Evolutionary conservation across 2,329 filamentous ascomycete species (phyloP).

Genomic region (Colletotrichum cuscutae): DNA sequence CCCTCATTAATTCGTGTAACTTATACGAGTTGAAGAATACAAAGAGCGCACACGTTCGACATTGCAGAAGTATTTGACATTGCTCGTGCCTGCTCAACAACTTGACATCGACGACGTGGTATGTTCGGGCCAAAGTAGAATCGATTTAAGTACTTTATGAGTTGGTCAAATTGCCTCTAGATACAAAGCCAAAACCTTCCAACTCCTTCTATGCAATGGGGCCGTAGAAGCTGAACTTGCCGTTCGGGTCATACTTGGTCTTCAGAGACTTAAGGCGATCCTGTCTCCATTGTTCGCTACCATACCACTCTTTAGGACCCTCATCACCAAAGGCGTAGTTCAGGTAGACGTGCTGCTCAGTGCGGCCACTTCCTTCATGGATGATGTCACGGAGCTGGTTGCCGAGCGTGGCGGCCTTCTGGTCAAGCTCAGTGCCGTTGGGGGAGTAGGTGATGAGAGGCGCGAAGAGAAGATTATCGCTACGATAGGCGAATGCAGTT

Average conservation of each 20-base stretch:
- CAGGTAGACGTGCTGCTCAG: slow-evolving; percentile 53
- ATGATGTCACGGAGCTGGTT: slow-evolving; percentile 51
- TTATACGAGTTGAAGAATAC: too few relatives aligned
- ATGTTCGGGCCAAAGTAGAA: neutral
- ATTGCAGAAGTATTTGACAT: too few relatives aligned
- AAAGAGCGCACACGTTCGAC: too few relatives aligned
- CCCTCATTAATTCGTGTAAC: too few relatives aligned
- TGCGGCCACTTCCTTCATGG: slow-evolving; percentile 44
- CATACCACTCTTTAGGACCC: slow-evolving; percentile 54
- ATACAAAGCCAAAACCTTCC: neutral
- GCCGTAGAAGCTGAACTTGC: slow-evolving; percentile 56
- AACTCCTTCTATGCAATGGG: slow-evolving; percentile 42
- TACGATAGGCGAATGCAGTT: slow-evolving; percentile 58
- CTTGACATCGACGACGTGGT: neutral
- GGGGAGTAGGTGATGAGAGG: slow-evolving; percentile 50
- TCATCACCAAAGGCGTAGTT: slow-evolving; percentile 65
- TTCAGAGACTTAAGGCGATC: slow-evolving; percentile 57
- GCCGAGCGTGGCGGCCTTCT: slow-evolving; percentile 47
- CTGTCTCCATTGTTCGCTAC: slow-evolving; percentile 59
- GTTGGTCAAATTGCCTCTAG: neutral
- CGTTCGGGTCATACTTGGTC: slow-evolving; percentile 57
- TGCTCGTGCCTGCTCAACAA: too few relatives aligned
- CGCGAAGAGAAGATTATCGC: slow-evolving; percentile 53
- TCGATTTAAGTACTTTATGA: neutral
- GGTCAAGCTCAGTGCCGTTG: slow-evolving; percentile 44